Evolutionary conservation across 495 filamentous ascomycete genomes (phyloP), one percentile per base, ranked within the genome.

Genomic region (Amniculicola lignicola): DNA sequence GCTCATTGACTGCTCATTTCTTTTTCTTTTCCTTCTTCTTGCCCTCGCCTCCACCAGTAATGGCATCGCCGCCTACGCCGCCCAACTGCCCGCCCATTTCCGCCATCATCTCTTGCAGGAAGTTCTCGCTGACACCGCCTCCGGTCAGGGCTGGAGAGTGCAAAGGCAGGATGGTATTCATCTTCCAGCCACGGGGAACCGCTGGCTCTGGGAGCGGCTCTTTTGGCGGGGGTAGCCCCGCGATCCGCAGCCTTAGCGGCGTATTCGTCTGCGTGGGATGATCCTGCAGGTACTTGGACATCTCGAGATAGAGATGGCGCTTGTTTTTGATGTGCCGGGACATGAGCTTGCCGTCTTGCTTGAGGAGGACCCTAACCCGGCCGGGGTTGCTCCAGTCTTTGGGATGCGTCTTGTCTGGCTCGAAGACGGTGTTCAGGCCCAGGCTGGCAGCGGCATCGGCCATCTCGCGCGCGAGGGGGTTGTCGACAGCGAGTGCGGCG

Each of bases 321-420:
- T 97, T 97, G 67, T 93, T 95, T 71, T 87, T 87, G 31, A 95
- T 76, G 15, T 70, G 71, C 15, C 71, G 56, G 60, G 75, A 79
- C 44, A 75, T 54, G 35, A 70, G 59, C 38, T 68, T 63, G 28
- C 81, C 78, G 36, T 77, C 72, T 47, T 80, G 74, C 69, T 88
- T 88, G 14, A 96, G 71, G 62, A 81, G 71, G 18, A 96, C 81
- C 44, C 88, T 79, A 59, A 98, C 90, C 23, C 93, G 78, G 0
- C 93, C 93, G 11, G 93, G 93, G 73, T 98, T 98, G 28, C 85
- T 86, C 93, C 93, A 98, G 72, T 98, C 93, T 72, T 91, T 90
- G 0, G 93, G 93, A 74, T 98, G 93, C 39, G 83, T 76, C 73
- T 95, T 96, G 62, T 84, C 86, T 0, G 91, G 90, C 70, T 98